Percentiles rank a stretch among this genome's conserved stretches.
Evolutionary conservation across 2,329 filamentous ascomycete genomes (phyloP).

Genomic region (Pyrenophora graminea): DNA sequence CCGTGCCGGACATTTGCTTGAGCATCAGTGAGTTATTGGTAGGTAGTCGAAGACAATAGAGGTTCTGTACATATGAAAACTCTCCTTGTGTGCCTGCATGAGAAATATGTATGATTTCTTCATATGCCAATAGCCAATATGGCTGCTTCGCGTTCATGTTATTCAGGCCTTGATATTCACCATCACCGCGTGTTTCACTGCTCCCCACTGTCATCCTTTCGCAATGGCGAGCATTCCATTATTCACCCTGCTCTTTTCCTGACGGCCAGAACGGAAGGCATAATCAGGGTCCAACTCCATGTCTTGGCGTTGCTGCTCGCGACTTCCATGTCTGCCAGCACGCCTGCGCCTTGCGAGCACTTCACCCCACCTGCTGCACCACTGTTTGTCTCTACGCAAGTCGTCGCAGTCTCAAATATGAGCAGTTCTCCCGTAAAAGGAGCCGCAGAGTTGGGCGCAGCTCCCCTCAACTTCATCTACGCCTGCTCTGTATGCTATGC

Average conservation of each 20-base stretch:
- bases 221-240: not conserved
- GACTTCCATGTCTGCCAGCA: constrained; percentile 14
- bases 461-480: constrained; percentile 53
- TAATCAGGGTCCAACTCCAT: not conserved
- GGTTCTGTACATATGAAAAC: constrained; percentile 36
- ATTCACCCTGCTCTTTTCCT: not conserved
- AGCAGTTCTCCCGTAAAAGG: constrained; percentile 11
- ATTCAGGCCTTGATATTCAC: not conserved
- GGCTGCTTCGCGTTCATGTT: not conserved
- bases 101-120: not conserved
- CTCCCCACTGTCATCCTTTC: not conserved
- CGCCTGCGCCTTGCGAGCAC: constrained; percentile 5
- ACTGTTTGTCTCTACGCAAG: constrained; percentile 1
- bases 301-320: constrained; percentile 25
- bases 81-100: constrained; percentile 17
- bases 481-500: constrained; percentile 55
- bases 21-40: constrained; percentile 2
- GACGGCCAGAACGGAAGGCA: constrained; percentile 9
- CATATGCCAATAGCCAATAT: not conserved
- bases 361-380: not conserved
- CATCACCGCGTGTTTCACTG: not conserved
- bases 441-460: constrained; percentile 33
- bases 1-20: constrained; percentile 53
- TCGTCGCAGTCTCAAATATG: constrained; percentile 15
- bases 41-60: constrained; percentile 20